These are phyloP conservation scores for Cladorrhinum samala DNA, from an alignment of 495 filamentous ascomycete genomes.

Conservation along the genomic window DNA sequence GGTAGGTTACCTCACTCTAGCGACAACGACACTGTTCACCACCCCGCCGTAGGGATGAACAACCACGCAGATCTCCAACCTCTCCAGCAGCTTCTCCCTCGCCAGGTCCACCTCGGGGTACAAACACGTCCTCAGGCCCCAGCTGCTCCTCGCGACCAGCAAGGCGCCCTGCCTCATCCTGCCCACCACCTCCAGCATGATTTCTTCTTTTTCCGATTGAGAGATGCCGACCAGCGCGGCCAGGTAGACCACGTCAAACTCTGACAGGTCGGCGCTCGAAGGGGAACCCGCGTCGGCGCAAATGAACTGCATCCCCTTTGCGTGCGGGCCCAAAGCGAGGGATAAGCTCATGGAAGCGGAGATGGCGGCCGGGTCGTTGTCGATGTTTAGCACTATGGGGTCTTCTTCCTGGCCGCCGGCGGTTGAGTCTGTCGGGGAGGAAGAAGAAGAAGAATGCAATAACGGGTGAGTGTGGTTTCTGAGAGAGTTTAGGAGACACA, in stretches of 20 bases:
- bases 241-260: slow-evolving; percentile 27
- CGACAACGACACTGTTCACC: slow-evolving; percentile 28
- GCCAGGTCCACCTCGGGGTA: slow-evolving; percentile 26
- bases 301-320: slow-evolving; percentile 25
- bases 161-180: slow-evolving; percentile 21
- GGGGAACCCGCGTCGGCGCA: slow-evolving; percentile 18
- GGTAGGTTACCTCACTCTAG: slow-evolving; percentile 17
- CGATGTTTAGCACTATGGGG: slow-evolving; percentile 20
- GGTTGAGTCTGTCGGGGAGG: background rate
- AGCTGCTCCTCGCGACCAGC: slow-evolving; percentile 23
- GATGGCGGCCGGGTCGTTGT: slow-evolving; percentile 19
- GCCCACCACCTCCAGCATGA: slow-evolving; percentile 14
- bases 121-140: slow-evolving; percentile 23
- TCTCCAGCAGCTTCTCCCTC: slow-evolving; percentile 10
- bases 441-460: background rate
- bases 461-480: slow-evolving; percentile 3
- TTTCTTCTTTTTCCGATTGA: slow-evolving; percentile 24
- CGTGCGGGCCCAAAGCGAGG: slow-evolving; percentile 16
- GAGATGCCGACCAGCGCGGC: slow-evolving; percentile 26
- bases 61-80: slow-evolving; percentile 21
- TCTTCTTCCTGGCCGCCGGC: background rate
- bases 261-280: slow-evolving; percentile 12
- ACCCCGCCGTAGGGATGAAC: slow-evolving; percentile 26
- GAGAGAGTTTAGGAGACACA: slow-evolving; percentile 20
- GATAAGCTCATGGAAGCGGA: slow-evolving; percentile 8